phyloP scores from a whole-genome alignment of 108 stramenopile genomes.

The Pseudonitzschia pungens region DNA sequence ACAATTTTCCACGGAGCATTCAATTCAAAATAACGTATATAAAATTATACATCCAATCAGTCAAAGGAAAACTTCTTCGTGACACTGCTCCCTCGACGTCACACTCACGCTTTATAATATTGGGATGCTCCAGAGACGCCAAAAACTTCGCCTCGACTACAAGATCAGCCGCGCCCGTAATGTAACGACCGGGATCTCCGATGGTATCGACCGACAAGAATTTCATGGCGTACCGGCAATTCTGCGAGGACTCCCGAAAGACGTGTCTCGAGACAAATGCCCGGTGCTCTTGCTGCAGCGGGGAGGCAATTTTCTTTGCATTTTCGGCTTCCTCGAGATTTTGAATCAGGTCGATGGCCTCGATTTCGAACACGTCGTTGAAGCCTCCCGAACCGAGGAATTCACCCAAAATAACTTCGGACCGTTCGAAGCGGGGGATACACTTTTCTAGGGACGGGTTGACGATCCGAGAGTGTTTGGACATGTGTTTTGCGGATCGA shows the following conservation, averaged over 20 bases:
- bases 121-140: slow-evolving; percentile 54
- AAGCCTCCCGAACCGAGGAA: slow-evolving; percentile 74
- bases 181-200: slow-evolving; percentile 52
- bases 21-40: neutral
- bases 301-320: slow-evolving; percentile 51
- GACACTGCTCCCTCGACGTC: neutral
- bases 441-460: slow-evolving; percentile 60
- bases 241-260: slow-evolving; percentile 47
- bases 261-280: slow-evolving; percentile 47
- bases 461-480: slow-evolving; percentile 56
- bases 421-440: slow-evolving; percentile 60
- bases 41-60: neutral
- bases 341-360: slow-evolving; percentile 34
- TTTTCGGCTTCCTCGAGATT: slow-evolving; percentile 40
- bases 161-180: slow-evolving; percentile 73
- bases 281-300: slow-evolving; percentile 50
- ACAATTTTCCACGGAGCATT: neutral
- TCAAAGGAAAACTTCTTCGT: neutral
- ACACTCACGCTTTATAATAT: slow-evolving; percentile 48
- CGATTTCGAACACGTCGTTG: slow-evolving; percentile 77
- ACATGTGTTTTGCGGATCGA: slow-evolving; percentile 62
- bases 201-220: slow-evolving; percentile 63
- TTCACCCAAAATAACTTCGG: slow-evolving; percentile 63
- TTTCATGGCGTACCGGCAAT: slow-evolving; percentile 61
- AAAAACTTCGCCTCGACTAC: slow-evolving; percentile 67